Base-by-base conservation (phyloP, 2,329 filamentous ascomycete species). In the Pseudocercospora fuligena region DNA sequence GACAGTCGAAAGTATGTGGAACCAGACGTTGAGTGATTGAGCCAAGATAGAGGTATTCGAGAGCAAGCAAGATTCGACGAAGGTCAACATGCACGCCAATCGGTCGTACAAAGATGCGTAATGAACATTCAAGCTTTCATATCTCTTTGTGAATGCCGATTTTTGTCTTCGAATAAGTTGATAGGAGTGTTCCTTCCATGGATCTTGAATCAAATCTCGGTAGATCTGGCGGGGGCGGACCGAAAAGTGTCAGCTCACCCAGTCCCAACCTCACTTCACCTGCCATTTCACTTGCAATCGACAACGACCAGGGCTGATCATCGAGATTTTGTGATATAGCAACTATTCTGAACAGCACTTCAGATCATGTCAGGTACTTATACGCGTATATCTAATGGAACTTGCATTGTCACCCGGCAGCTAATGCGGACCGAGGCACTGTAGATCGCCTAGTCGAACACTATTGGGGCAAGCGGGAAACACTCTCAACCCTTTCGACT, bases 1-100 rank as follows among this genome's bases (percentile, higher is more conserved):
- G 8, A 84, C 80, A 2, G 84, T 85, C 60, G 74, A 79, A 65
- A 87, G 85, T 73, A 75, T 88, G 58, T 88, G 84, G 84, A 81
- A 87, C 69, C 76, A 78, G 70, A 79, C 75, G 9, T 59, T 77
- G 61, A 65, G 11, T 63, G n/a, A 46, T 27, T 27, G 27, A 27
- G 51, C 33, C 2, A 16, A 36, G 12, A 36, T 36, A 36, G 33
- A 36, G 33, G 33, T 36, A 36, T 1, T 36, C 11, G 33, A 36
- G 16, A 36, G 33, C 33, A 36, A 36, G 33, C 33, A 36, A 36
- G 33, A 36, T 31, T 8, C 3, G 29, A 31, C 29, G 29, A 8
- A 31, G 29, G 27, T 29, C 7, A 5, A 31, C 1, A 31, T 31
- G 7, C 7, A 31, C 1, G 29, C 29, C 29, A 31, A 31, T 31